Base-by-base conservation (phyloP, 2,329 filamentous ascomycete genomes). In the Colletotrichum sp. region DNA sequence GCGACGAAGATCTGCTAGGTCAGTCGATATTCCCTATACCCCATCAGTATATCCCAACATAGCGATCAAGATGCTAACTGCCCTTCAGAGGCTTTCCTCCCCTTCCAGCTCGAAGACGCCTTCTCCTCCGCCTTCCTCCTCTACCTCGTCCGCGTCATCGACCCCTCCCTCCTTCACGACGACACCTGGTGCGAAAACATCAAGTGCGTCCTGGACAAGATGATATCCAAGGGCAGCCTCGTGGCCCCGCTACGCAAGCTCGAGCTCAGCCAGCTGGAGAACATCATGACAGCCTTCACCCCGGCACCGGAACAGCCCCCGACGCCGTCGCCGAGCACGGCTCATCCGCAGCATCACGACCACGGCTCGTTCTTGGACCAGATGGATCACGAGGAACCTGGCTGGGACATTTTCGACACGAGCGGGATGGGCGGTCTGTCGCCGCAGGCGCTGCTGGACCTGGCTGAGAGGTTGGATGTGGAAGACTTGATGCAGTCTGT, bases 51-150 rank as follows among this genome's bases (percentile, higher is more conserved):
- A 15, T 24, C 34, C 16, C 18, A 76, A 69, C 21, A 74, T 79
- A 2, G 44, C 7, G 78, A 80, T 44, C 21, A 26, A 15, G 2
- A n/a, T n/a, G 57, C 69, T 71, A 13, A 71, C 69, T 1, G 8
- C 7, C 26, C n/a, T 1, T 16, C 44, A 71, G 83, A 84, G 49
- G 82, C 85, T 3, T 86, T 86, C 13, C 28, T 87, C 3, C 85
- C 85, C 0, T 87, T 86, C 15, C 85, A 87, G 59, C 81, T 86
- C 13, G 85, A 87, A 72, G 84, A 85, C 49, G 85, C 85, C 8
- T 87, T 84, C 9, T 86, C 85, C 1, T 86, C 85, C 3, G 83
- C 85, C 0, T 86, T 87, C 44, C 80, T 87, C 2, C 81, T 87
- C 4, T 82, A 85, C 18, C 79, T 87, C 0, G 82, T 86, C 49